Evolutionary conservation across 2,329 filamentous ascomycete species (phyloP).

Genomic region (Fusarium tanahbumbuense): DNA sequence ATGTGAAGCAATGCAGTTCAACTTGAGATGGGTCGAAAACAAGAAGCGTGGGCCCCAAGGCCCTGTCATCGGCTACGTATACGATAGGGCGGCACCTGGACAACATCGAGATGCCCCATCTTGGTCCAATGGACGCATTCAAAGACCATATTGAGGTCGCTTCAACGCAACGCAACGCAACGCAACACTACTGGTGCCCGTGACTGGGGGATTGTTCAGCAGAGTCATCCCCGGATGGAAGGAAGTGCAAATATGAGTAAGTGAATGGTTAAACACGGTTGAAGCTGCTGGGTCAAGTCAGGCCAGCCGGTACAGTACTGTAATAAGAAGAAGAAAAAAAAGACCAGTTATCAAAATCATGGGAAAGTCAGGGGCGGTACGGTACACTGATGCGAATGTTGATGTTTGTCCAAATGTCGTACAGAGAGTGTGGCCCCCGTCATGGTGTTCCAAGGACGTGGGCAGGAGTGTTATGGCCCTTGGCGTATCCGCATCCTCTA

Average conservation of each 20-base stretch:
- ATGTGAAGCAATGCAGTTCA: conserved; percentile 20
- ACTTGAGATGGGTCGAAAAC: conserved; percentile 33
- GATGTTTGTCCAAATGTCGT: conserved; percentile 15
- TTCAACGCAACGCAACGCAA: conserved; percentile 36
- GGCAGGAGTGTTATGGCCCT: conserved; percentile 26
- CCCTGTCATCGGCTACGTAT: conserved; percentile 40
- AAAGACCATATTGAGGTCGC: conserved; percentile 35
- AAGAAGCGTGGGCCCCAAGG: conserved; percentile 35
- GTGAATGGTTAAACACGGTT: background rate
- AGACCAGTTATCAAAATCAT: conserved; percentile 1
- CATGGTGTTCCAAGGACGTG: conserved; percentile 35
- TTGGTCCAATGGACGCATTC: conserved; percentile 40
- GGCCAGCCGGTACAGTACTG: background rate
- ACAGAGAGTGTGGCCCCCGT: conserved; percentile 24
- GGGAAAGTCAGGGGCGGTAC: background rate
- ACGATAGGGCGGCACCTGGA: conserved; percentile 40
- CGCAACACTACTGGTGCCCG: conserved; percentile 26
- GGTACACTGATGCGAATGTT: conserved; percentile 7
- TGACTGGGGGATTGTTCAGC: conserved; percentile 21
- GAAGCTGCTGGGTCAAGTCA: conserved; percentile 4
- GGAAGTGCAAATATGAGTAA: background rate
- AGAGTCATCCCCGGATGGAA: conserved; percentile 5
- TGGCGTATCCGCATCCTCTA: conserved; percentile 33
- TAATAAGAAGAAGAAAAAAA: background rate
- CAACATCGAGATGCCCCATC: conserved; percentile 42